These are phyloP conservation scores for Paecilomyces fulvus DNA, from an alignment of 2,329 filamentous ascomycete genomes.

Conservation along the genomic window DNA sequence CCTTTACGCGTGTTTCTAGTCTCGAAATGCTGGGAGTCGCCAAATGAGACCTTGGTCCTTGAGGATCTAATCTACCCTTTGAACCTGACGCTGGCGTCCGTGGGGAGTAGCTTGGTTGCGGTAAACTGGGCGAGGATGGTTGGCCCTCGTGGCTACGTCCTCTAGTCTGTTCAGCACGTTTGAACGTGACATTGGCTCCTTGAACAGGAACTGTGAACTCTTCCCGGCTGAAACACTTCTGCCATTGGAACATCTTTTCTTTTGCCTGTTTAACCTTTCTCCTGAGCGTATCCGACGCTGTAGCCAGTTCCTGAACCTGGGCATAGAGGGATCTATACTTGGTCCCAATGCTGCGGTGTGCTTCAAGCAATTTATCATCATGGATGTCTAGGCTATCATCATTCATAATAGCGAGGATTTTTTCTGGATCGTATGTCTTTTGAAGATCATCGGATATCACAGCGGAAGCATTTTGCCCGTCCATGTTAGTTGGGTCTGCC, in stretches of 20 bases:
- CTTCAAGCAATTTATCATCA: constrained; percentile 7
- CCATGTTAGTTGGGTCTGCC: constrained; percentile 7
- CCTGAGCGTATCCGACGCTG: constrained; percentile 21
- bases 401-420: constrained; percentile 7
- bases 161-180: constrained; percentile 9
- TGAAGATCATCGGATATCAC: constrained; percentile 12
- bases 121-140: neutral
- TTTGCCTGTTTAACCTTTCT: constrained; percentile 25
- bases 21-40: neutral
- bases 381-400: constrained; percentile 1
- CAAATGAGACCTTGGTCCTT: neutral
- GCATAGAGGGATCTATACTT: constrained; percentile 26
- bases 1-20: neutral
- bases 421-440: constrained; percentile 19
- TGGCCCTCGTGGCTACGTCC: neutral
- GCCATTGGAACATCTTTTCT: constrained; percentile 22
- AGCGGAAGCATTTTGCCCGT: constrained; percentile 8
- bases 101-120: neutral
- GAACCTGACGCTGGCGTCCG: neutral
- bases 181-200: constrained; percentile 20
- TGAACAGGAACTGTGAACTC: constrained; percentile 22
- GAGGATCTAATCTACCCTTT: neutral
- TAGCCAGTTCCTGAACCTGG: constrained; percentile 18
- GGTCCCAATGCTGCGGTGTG: constrained; percentile 12
- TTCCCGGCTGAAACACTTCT: constrained; percentile 18